These are phyloP conservation scores for Escovopsis weberi DNA, from an alignment of 2,329 filamentous ascomycete species.

Conservation along the genomic window DNA sequence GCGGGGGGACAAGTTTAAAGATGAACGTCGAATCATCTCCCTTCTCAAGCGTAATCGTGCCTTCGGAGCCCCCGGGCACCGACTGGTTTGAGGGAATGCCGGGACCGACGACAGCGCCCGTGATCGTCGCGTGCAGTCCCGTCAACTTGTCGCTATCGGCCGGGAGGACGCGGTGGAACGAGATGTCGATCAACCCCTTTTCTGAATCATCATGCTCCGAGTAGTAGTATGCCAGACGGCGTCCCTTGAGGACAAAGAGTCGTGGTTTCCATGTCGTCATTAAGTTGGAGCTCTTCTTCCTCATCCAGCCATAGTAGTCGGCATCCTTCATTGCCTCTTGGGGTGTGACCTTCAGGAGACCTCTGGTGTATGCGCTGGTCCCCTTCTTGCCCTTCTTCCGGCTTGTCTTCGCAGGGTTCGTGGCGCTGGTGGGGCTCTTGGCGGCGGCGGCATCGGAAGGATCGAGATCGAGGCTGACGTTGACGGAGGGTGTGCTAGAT, in stretches of 20 bases:
- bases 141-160: slow-evolving; percentile 86
- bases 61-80: slow-evolving; percentile 30
- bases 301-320: slow-evolving; percentile 99
- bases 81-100: slow-evolving; percentile 38
- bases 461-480: slow-evolving; percentile 64
- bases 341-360: slow-evolving; percentile 67
- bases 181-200: slow-evolving; percentile 93
- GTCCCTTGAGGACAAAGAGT: slow-evolving; percentile 85
- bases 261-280: slow-evolving; percentile 98
- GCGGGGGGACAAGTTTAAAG: slow-evolving; percentile 91
- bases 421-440: slow-evolving; percentile 37
- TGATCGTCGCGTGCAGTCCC: slow-evolving; percentile 80
- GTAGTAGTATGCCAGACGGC: slow-evolving; percentile 90
- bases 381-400: slow-evolving; percentile 77
- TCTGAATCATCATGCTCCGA: slow-evolving; percentile 84
- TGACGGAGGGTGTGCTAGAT: slow-evolving; percentile 53
- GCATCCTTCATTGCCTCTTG: slow-evolving; percentile 72
- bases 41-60: slow-evolving; percentile 22
- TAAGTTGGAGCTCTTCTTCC: slow-evolving; percentile 89
- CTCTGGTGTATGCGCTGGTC: slow-evolving; percentile 85
- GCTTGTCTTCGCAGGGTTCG: slow-evolving; percentile 31
- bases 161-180: slow-evolving; percentile 88
- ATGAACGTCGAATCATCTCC: slow-evolving; percentile 74
- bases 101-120: slow-evolving; percentile 51
- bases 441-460: slow-evolving; percentile 46